Base-by-base conservation (phyloP, 352 stramenopile species). In the Globisporangium echinulatum region DNA sequence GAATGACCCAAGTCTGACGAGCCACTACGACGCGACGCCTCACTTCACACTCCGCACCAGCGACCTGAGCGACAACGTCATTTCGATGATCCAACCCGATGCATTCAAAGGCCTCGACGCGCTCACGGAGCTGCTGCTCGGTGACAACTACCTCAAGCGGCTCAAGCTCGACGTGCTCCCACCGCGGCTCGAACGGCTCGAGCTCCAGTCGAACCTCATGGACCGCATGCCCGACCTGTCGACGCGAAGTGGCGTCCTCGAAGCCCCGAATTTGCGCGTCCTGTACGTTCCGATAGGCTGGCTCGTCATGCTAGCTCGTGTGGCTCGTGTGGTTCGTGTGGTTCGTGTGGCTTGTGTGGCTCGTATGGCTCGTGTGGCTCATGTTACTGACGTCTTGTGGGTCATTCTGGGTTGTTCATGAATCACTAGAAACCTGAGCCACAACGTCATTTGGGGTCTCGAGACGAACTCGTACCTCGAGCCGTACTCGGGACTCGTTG, bases 21-120 rank as follows among this genome's bases (percentile, higher is more conserved):
- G 0, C 25, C 25, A 33, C 25, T 33, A 33, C 25, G 25, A 33
- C 25, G 25, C 25, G 25, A 6, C 7, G 7, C 40, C 7, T 44
- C 40, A 13, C 11, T 4, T 52, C 10, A 25, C 10, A 47, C 9
- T 19, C 9, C 11, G 9, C 47, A 25, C 11, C 33, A 86, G 79
- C 36, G 78, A 87, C 61, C 63, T 89, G 56, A 82, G 75, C 47
- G 77, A 89, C 68, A 89, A 89, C 46, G 72, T 87, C 19, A 85
- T 89, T 47, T 89, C 79, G 1, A 59, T 85, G 14, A 70, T 89
- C n/a, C 68, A 75, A 3, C 42, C 61, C 43, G 59, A 84, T 39
- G 75, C 79, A 3, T 87, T 89, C 48, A 63, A 68, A 17, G 73
- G 71, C 0, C 61, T 89, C 13, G 62, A 77, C 17, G 69, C 61